phyloP scores from a whole-genome alignment of 768 basidiomycete species.

The Podaxis sp. region DNA sequence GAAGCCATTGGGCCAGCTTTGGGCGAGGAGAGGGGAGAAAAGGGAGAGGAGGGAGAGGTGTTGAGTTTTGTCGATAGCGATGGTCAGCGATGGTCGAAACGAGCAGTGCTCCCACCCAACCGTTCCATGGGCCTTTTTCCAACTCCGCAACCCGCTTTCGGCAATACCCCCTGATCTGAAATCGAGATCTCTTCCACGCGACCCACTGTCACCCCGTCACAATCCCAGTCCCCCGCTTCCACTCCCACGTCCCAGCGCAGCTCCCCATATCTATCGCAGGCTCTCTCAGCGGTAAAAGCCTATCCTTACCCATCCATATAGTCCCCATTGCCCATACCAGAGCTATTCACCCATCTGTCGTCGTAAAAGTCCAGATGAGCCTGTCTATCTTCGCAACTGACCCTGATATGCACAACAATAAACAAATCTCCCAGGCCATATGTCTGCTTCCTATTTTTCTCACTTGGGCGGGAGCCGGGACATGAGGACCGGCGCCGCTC shows the following conservation, averaged over 20 bases:
- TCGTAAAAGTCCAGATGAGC: not conserved
- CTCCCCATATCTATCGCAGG: not conserved
- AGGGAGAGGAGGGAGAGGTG: conserved; percentile 1
- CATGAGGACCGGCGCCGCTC: not conserved
- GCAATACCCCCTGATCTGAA: conserved; percentile 11
- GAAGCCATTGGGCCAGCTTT: conserved; percentile 41
- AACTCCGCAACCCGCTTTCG: conserved; percentile 12
- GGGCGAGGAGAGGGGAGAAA: conserved; percentile 17
- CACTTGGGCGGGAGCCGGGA: not conserved
- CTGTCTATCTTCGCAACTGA: too few relatives aligned
- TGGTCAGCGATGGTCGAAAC: conserved; percentile 5
- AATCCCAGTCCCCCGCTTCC: not conserved
- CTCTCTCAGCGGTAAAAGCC: not conserved
- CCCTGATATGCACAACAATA: conserved; percentile 1
- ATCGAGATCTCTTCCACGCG: conserved; percentile 3
- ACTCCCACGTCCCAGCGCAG: not conserved
- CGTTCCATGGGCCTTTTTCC: not conserved
- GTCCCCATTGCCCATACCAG: not conserved
- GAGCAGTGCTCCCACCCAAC: conserved; percentile 8
- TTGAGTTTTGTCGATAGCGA: not conserved
- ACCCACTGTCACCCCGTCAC: not conserved
- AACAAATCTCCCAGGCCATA: not conserved
- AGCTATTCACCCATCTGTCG: not conserved
- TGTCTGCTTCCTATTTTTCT: not conserved
- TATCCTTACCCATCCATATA: not conserved